These are phyloP conservation scores for Ramalina peruviana DNA, from an alignment of 495 filamentous ascomycete species.

Conservation along the genomic window DNA sequence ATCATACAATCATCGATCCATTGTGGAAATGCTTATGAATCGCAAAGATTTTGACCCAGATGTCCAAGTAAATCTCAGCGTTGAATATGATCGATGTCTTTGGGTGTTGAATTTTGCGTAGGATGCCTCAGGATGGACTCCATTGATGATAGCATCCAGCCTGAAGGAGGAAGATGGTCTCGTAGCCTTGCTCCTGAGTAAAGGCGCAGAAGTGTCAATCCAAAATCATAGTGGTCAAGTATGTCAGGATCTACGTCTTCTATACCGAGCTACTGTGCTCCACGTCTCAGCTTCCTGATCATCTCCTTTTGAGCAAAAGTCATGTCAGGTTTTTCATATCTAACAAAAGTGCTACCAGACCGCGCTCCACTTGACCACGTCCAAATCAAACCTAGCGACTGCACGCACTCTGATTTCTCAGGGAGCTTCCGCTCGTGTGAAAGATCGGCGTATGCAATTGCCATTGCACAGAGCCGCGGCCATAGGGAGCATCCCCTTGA, in stretches of 20 bases:
- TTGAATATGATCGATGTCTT: background rate
- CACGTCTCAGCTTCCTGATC: background rate
- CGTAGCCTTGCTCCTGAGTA: constrained; percentile 64
- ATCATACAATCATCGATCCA: constrained; percentile 65
- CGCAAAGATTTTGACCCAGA: constrained; percentile 75
- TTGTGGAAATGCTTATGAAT: constrained; percentile 54
- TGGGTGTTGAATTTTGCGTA: constrained; percentile 16
- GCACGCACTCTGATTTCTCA: constrained; percentile 62
- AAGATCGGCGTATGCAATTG: constrained; percentile 75
- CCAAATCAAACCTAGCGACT: constrained; percentile 71
- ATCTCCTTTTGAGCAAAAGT: background rate
- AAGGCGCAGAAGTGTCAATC: constrained; percentile 67
- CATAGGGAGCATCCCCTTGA: constrained; percentile 71
- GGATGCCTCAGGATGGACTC: constrained; percentile 89
- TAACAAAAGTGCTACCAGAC: constrained; percentile 35
- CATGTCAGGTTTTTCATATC: background rate
- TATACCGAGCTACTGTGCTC: background rate
- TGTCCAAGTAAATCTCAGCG: constrained; percentile 45
- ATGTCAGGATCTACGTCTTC: constrained; percentile 4
- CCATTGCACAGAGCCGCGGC: constrained; percentile 85
- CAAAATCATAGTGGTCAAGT: constrained; percentile 42
- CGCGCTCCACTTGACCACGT: constrained; percentile 80
- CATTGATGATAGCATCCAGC: constrained; percentile 83
- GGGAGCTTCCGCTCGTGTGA: constrained; percentile 68
- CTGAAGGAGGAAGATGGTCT: constrained; percentile 39